These are phyloP conservation scores for Hericium alpestre DNA, from an alignment of 768 basidiomycete species.

Conservation along the genomic window DNA sequence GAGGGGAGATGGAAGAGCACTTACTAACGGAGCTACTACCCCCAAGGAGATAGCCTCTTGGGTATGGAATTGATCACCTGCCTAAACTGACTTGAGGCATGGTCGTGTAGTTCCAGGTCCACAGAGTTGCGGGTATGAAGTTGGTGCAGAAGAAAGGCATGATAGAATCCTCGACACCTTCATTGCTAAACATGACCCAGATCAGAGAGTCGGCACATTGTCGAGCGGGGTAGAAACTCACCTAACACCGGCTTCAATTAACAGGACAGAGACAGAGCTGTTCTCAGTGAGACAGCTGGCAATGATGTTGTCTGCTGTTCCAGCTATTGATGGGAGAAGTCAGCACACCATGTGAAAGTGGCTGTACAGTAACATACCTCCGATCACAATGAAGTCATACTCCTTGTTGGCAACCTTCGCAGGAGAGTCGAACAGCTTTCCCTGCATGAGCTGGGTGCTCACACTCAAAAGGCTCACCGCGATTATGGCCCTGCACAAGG, in stretches of 20 bases:
- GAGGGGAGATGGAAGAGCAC: background rate
- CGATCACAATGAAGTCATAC: slow-evolving; percentile 3
- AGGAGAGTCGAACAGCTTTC: too few species aligned
- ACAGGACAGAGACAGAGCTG: slow-evolving; percentile 2
- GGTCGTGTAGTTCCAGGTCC: slow-evolving; percentile 15
- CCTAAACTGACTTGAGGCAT: slow-evolving; percentile 7
- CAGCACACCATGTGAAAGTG: too few species aligned
- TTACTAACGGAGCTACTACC: slow-evolving; percentile 11
- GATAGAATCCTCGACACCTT: background rate
- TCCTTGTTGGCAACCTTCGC: background rate
- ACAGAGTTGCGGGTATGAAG: background rate
- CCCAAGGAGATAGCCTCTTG: slow-evolving; percentile 11
- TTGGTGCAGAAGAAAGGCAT: background rate
- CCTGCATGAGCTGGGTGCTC: too few species aligned
- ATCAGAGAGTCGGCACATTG: too few species aligned
- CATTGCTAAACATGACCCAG: background rate
- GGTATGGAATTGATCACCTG: slow-evolving; percentile 7
- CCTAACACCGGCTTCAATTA: slow-evolving; percentile 12
- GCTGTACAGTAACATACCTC: background rate
- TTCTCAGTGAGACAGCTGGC: slow-evolving; percentile 12
- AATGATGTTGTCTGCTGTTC: slow-evolving; percentile 10
- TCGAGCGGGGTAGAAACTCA: slow-evolving; percentile 12
- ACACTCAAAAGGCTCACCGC: too few species aligned
- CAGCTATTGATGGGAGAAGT: background rate
- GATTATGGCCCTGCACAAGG: too few species aligned